Base-by-base conservation (phyloP, 164 flowering plant genomes). In the Vitis rotundifolia region DNA sequence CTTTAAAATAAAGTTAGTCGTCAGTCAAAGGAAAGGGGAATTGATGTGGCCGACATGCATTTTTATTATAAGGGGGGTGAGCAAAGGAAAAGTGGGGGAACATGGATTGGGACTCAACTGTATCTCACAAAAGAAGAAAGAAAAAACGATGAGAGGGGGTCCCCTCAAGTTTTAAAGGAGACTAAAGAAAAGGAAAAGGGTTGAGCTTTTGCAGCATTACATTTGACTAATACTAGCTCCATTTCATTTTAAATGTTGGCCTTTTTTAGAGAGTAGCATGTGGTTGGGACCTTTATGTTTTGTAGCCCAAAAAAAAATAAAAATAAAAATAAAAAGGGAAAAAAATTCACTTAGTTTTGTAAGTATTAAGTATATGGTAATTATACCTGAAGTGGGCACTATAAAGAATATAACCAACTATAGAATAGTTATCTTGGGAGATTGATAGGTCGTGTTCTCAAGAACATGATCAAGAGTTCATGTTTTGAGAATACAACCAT, bases 41-140 rank as follows among this genome's bases (percentile, higher is more conserved):
- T 22, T 22, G 8, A 48, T 29, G 59, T 75, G 71, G 72, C 78
- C 75, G 78, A 71, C 78, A 71, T 69, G 14, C 22, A 26, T 64
- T 37, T 56, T 59, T 9, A 67, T 22, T 1, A 22, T 22, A 22
- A 22, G 26, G 26, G 26, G 26, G 26, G 62, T 15, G 63, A 19
- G 69, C 29, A 54, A 71, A 63, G 56, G 54, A 61, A 71, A 66
- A 71, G 60, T 22, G 26, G 2, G 61, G 69, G 26, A 58, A 18
- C 64, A 68, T 9, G 68, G 78, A 71, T 71, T 58, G 69, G 51
- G 71, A 71, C 71, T 63, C 2, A 63, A 61, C 75, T 3, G 47
- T 8, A 13, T 5, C 16, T 59, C 22, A 60, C 16, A 26, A 75
- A 70, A 54, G 8, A 65, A 29, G 29, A 11, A 14, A 48, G 3